phyloP scores from a whole-genome alignment of 169 alveolate genomes.

The Sarcocystis neurona region DNA sequence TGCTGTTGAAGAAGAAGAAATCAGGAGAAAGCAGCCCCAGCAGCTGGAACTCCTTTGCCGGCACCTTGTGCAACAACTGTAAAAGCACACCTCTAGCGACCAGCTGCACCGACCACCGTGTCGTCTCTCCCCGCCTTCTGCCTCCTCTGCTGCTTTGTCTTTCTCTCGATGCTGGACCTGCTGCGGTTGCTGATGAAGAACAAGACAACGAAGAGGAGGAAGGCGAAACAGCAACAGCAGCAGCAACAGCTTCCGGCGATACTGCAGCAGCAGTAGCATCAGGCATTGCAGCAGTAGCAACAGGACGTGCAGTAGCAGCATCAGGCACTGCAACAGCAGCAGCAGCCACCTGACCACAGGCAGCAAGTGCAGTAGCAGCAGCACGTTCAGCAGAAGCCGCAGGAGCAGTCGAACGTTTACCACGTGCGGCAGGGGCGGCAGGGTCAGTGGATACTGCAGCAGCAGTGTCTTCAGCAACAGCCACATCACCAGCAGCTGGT shows the following conservation, averaged over 20 bases:
- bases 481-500: too few species aligned
- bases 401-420: too few species aligned
- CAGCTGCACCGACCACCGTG: neutral
- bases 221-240: conserved; percentile 6
- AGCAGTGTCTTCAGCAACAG: too few species aligned
- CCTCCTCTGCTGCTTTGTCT: neutral
- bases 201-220: conserved; percentile 10
- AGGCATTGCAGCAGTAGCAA: neutral
- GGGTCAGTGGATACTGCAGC: too few species aligned
- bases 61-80: neutral
- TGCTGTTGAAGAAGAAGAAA: too few species aligned
- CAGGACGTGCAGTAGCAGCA: neutral
- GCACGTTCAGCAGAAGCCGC: neutral
- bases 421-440: too few species aligned
- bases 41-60: neutral
- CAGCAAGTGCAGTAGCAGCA: conserved; percentile 3
- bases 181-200: conserved; percentile 19
- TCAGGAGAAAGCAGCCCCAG: neutral
- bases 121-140: neutral
- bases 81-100: neutral
- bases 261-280: conserved; percentile 37
- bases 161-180: conserved; percentile 23
- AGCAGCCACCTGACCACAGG: conserved; percentile 11
- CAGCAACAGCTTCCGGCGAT: conserved; percentile 30
- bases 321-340: neutral